Conservation (phyloP, 2,329 filamentous ascomycete species). For the Epichloe glyceriae region DNA sequence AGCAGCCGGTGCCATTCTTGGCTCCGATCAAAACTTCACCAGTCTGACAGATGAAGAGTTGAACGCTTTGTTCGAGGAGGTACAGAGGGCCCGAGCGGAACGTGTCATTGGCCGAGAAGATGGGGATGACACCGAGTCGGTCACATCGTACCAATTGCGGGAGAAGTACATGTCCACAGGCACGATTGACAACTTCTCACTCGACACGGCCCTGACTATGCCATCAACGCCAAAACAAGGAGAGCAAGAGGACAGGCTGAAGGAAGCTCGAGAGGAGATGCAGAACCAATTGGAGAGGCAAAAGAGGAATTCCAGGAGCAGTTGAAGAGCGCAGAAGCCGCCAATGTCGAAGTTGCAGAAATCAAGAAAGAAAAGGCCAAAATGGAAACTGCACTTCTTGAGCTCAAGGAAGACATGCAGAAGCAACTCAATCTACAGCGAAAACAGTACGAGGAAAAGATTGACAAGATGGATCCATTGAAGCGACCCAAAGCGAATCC, state of each 20-base stretch:
- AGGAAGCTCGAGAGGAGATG: conserved; percentile 67
- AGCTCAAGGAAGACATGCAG: conserved; percentile 80
- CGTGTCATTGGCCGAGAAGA: conserved; percentile 61
- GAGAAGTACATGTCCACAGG: conserved; percentile 95
- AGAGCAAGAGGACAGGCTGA: conserved; percentile 63
- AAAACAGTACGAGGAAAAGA: conserved; percentile 70
- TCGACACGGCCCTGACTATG: conserved; percentile 89
- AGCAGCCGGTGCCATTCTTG: conserved; percentile 81
- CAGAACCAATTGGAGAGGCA: conserved; percentile 71
- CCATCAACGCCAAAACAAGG: conserved; percentile 77
- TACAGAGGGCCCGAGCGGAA: conserved; percentile 74
- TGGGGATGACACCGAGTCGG: conserved; percentile 82
- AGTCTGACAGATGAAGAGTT: conserved; percentile 88
- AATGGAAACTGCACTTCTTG: conserved; percentile 71
- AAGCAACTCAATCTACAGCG: conserved; percentile 73
- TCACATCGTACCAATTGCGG: conserved; percentile 72
- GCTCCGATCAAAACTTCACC: conserved; percentile 81
- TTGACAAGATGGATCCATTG: conserved; percentile 60
- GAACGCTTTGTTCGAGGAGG: conserved; percentile 84
- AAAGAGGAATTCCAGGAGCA: conserved; percentile 73
- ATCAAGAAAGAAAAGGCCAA: conserved; percentile 68
- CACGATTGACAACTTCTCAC: conserved; percentile 87
- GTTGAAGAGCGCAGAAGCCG: conserved; percentile 60
- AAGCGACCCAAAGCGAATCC: conserved; percentile 48
- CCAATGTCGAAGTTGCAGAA: conserved; percentile 68